Base-by-base conservation (phyloP, 148 eudicot genomes). In the Nyssa sinensis region DNA sequence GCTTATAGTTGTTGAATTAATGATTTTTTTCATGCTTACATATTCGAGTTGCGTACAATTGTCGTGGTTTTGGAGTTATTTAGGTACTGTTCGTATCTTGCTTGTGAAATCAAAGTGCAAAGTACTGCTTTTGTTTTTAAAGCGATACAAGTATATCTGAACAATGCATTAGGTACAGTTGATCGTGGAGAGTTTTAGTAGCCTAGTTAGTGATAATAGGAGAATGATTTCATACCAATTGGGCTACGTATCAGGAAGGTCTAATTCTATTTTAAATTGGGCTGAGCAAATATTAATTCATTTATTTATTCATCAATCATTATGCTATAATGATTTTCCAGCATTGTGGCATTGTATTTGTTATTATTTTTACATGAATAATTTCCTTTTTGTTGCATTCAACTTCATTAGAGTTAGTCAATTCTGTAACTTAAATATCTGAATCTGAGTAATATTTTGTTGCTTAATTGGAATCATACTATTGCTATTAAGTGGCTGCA, bases 241-340 rank as follows among this genome's bases (percentile, higher is more conserved):
- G 37, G 34, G 24, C 19, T 49, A 31, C 29, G 28, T 51, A 32
- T 60, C 55, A n/a, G 32, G 28, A 44, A 21, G 62, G 19, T 58
- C 39, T 53, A 31, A 35, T 55, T 16, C n/a, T 47, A 60, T n/a
- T 55, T 30, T 47, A 55, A 70, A 70, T 55, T 70, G 13, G 63
- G 11, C 24, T 21, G 6, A 13, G 21, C 73, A 32, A 35, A 32
- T 55, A 12, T 23, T 69, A 44, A 33, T 30, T 69, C 16, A 5
- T 30, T 37, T 69, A 8, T 21, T 9, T 69, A 69, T 51, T 57
- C 6, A 3, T 32, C 19, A 13, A 19, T 47, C 7, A 1, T 44
- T 51, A 24, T 41, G 24, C 60, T 44, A 23, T 8, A 27, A 31
- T 30, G 8, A n/a, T 66, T 14, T 13, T 30, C 47, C 39, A 13